Base-by-base conservation (phyloP, 169 alveolate species). In the Plasmodium malariae region DNA sequence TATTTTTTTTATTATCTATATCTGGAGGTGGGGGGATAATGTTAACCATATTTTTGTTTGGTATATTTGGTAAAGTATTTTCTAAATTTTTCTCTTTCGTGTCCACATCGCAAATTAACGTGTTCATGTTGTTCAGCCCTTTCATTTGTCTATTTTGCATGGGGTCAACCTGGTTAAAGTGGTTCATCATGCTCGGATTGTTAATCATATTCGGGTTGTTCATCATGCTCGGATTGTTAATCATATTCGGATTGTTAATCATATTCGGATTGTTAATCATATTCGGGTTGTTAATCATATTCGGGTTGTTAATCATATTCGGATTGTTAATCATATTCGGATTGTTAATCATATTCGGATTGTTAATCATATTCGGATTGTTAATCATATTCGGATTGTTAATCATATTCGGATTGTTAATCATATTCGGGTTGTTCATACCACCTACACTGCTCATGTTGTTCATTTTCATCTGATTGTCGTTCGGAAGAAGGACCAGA, bases 1-100 rank as follows among this genome's bases (percentile, higher is more conserved):
- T 83, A 30, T 72, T 72, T 40, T 60, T 69, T 14, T 43, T 83
- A 12, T 67, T 12, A 14, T 83, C 91, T 70, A 11, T 37, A 11
- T 83, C 91, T 1, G 85, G 85, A 3, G 85, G 86, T 11, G 85
- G 85, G 0, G 91, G 91, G 12, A 68, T 83, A 14, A 21, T 72
- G 37, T 74, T 74, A 60, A 63, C 30, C 21, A 62, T 14, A 14
- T 54, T 68, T 5, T 28, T 21, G 28, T 78, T 78, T 32, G 40
- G 0, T 17, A 5, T 19, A n/a, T 63, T 26, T 28, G 34, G 19
- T 65, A 51, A 3, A 4, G 30, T 55, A 68, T 63, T 65, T 78
- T 78, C 89, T 36, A 78, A 45, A 32, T 65, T 12, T 30, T 30
- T 62, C 3, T 78, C 89, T 19, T 78, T 78, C 28, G 37, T 14